phyloP scores from a whole-genome alignment of 2,329 filamentous ascomycete genomes.

The Elsinoe perseae region DNA sequence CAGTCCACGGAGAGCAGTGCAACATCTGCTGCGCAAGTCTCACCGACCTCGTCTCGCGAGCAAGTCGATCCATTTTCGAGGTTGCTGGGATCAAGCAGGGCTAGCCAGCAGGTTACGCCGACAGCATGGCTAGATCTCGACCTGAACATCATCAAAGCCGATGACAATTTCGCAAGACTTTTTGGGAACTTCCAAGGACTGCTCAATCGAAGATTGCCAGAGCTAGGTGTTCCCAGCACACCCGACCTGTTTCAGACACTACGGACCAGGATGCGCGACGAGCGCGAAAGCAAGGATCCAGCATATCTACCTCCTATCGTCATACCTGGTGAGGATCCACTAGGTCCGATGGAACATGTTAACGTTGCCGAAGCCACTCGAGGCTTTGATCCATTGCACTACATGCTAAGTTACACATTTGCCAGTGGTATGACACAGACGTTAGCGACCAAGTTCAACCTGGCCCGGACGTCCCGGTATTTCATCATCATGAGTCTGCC shows the following conservation, averaged over 20 bases:
- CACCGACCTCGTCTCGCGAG: slow-evolving; percentile 2
- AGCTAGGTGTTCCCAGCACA: slow-evolving; percentile 38
- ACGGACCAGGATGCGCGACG: slow-evolving; percentile 39
- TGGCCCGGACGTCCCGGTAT: slow-evolving; percentile 40
- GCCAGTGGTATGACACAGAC: slow-evolving; percentile 29
- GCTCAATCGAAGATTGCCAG: slow-evolving; percentile 34
- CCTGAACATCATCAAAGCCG: slow-evolving; percentile 40
- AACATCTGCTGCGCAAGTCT: not conserved
- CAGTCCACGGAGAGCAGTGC: slow-evolving; percentile 20
- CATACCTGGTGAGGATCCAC: slow-evolving; percentile 37
- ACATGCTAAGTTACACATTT: slow-evolving; percentile 35
- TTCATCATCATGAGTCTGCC: slow-evolving; percentile 39
- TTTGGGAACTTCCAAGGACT: slow-evolving; percentile 34
- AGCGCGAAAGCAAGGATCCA: slow-evolving; percentile 42
- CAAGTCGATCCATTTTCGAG: not conserved
- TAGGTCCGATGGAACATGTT: slow-evolving; percentile 34
- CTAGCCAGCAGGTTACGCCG: slow-evolving; percentile 19
- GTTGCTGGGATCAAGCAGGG: not conserved
- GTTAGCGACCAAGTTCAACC: slow-evolving; percentile 30
- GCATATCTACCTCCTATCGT: slow-evolving; percentile 44
- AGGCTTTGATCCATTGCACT: slow-evolving; percentile 36
- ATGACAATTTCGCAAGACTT: slow-evolving; percentile 38
- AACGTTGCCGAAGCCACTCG: slow-evolving; percentile 40
- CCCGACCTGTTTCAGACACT: slow-evolving; percentile 38
- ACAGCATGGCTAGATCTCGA: slow-evolving; percentile 42